phyloP scores from a whole-genome alignment of 805 yeast genomes.

The Dipodascus albidus region DNA sequence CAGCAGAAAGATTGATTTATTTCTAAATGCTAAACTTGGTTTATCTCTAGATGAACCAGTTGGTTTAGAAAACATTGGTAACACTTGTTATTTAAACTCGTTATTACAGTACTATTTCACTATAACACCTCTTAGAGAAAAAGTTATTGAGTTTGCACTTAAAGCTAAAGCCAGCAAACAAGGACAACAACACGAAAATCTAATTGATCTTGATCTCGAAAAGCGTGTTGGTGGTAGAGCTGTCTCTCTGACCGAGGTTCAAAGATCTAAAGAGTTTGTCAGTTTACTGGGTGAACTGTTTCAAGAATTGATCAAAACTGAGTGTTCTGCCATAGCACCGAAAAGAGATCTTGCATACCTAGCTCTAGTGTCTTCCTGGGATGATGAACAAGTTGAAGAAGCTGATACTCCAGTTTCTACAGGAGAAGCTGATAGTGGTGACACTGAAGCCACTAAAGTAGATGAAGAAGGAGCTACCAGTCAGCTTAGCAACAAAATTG shows the following conservation, averaged over 20 bases:
- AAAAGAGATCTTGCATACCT: slow-evolving; percentile 75
- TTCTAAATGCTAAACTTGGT: slow-evolving; percentile 24
- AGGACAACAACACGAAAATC: slow-evolving; percentile 11
- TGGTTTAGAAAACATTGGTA: slow-evolving; percentile 89
- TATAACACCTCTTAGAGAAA: slow-evolving; percentile 65
- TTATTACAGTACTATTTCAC: slow-evolving; percentile 83
- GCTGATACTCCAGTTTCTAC: slow-evolving; percentile 1
- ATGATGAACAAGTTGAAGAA: slow-evolving; percentile 14
- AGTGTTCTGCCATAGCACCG: slow-evolving; percentile 62
- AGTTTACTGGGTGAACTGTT: slow-evolving; percentile 62
- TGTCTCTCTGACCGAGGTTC: slow-evolving; percentile 68
- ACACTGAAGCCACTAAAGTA: background rate
- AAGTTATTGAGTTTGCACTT: slow-evolving; percentile 42
- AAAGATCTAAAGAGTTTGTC: slow-evolving; percentile 73
- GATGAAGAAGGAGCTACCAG: slow-evolving; percentile 1
- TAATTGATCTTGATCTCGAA: slow-evolving; percentile 21
- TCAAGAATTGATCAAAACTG: slow-evolving; percentile 52
- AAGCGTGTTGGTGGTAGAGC: slow-evolving; percentile 82
- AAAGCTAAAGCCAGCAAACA: slow-evolving; percentile 9
- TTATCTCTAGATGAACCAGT: slow-evolving; percentile 63
- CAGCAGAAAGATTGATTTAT: slow-evolving; percentile 45
- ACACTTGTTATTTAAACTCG: slow-evolving; percentile 90
- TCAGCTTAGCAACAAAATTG: slow-evolving; percentile 8
- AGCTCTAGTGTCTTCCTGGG: slow-evolving; percentile 43
- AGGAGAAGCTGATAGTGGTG: background rate